Evolutionary conservation across 495 filamentous ascomycete genomes (phyloP).

Genomic region (Neohortaea acidophila): DNA sequence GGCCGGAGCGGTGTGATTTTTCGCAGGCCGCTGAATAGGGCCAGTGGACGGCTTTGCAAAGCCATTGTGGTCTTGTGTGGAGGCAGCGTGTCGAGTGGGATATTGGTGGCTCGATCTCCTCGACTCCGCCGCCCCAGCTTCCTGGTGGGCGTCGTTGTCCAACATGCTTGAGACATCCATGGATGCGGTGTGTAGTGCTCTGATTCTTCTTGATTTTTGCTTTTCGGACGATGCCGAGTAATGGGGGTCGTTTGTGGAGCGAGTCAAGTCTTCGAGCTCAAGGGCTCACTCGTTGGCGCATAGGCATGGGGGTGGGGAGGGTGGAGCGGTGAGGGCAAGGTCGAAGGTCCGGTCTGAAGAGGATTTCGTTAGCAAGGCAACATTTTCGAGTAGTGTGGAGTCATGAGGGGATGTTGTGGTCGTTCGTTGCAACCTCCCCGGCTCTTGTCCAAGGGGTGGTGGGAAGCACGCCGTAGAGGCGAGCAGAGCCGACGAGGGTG

Average conservation of each 20-base stretch:
- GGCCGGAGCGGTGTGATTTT: constrained; percentile 2
- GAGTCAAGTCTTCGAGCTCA: not conserved
- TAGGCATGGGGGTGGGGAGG: not conserved
- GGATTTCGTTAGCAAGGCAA: not conserved
- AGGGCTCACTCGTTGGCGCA: constrained; percentile 12
- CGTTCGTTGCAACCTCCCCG: not conserved
- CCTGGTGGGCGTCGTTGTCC: constrained; percentile 21
- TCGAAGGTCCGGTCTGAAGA: not conserved
- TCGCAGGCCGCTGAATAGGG: constrained; percentile 2
- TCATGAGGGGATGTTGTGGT: not conserved
- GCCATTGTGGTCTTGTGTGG: not conserved
- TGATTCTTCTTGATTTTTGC: not conserved
- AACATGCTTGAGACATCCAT: constrained; percentile 35
- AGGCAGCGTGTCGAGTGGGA: constrained; percentile 17
- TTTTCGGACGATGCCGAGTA: not conserved
- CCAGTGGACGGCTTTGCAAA: not conserved
- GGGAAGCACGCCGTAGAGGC: not conserved
- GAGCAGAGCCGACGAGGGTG: constrained; percentile 3
- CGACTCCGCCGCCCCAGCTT: constrained; percentile 4
- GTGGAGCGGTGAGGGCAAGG: not conserved
- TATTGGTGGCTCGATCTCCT: constrained; percentile 28
- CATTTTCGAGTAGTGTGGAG: not conserved
- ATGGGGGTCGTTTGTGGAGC: not conserved
- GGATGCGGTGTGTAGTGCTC: not conserved
- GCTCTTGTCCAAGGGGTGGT: not conserved